These are phyloP conservation scores for Botryotinia convoluta DNA, from an alignment of 2,329 filamentous ascomycete genomes.

Conservation along the genomic window DNA sequence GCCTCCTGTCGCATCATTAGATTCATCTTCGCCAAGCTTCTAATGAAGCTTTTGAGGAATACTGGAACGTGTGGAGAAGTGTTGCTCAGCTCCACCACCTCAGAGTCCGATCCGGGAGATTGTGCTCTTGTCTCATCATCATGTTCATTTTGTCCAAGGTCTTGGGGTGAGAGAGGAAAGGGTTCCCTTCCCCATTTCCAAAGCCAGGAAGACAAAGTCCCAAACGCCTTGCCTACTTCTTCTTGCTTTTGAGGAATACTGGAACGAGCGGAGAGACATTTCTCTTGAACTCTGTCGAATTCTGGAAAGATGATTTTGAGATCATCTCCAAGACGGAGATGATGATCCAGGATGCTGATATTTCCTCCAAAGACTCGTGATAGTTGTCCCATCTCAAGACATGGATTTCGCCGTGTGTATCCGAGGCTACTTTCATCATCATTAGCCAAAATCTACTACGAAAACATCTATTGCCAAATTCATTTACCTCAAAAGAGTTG, in stretches of 20 bases:
- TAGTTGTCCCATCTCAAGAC: slow-evolving; percentile 55
- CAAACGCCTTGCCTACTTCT: slow-evolving; percentile 48
- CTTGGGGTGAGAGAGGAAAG: neutral
- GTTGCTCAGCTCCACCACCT: no score
- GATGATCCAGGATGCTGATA: neutral
- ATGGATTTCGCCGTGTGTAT: slow-evolving; percentile 37
- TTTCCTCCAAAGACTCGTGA: slow-evolving; percentile 52
- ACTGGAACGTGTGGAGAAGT: no score
- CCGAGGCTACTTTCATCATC: slow-evolving; percentile 25
- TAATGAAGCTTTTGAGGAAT: neutral
- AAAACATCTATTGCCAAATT: slow-evolving; percentile 47
- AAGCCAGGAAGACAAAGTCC: slow-evolving; percentile 47
- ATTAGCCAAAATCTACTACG: slow-evolving; percentile 58
- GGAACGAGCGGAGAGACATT: slow-evolving; percentile 41
- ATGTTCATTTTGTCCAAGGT: neutral
- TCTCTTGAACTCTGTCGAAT: slow-evolving; percentile 55
- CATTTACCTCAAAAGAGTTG: slow-evolving; percentile 60
- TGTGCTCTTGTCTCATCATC: no score
- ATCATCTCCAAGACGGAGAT: slow-evolving; percentile 26
- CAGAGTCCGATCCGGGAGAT: no score
- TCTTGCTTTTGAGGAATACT: slow-evolving; percentile 43
- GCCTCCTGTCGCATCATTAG: neutral
- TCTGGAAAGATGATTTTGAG: slow-evolving; percentile 50
- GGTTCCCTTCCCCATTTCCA: slow-evolving; percentile 52
- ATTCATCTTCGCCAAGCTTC: neutral